Evolutionary conservation across 2,329 filamentous ascomycete species (phyloP), one percentile per base, ranked within the genome.

Genomic region (Beauveria scarabaeidicola): DNA sequence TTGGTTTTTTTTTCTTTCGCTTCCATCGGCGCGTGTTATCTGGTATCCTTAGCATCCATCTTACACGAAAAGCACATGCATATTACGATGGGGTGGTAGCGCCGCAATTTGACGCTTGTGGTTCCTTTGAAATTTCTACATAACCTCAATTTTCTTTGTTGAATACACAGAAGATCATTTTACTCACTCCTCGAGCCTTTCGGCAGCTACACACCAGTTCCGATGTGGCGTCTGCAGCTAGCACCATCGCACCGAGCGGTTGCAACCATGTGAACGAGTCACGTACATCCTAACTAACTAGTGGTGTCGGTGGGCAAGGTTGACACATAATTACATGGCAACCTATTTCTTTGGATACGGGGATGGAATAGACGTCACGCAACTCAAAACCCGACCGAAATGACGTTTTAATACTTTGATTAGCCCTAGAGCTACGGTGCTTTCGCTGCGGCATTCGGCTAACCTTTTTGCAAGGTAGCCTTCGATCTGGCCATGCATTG

Each of bases 241-340:
- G 40, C 19, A 40, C n/a, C 17, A 17, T 43, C 5, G 43, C 36
- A 23, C 13, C 1, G 11, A 58, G n/a, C 27, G 38, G 23, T 21
- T 53, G 41, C 43, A 58, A 41, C 48, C 57, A 59, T 59, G 57
- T 59, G 57, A 40, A 47, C 57, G 25, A 32, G 57, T 59, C 57
- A 59, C 57, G 57, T 13, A 46, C 13, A 13, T 7, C 8, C 25
- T 36, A 32, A 38, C 8, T 6, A 11, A 5, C 19, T 25, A 32
- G 25, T 29, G 11, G n/a, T 44, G 17, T 40, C 17, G 11, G 8
- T 19, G 9, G 17, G 17, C 4, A 5, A 3, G n/a, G 40, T 32
- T 43, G 46, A 10, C 17, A 27, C 17, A 48, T 25, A 36, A n/a
- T 9, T 36, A 10, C 43, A 29, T 3, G 36, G 44, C 9, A 50